These are phyloP conservation scores for Russula sp. DNA, from an alignment of 768 basidiomycete genomes.

Conservation along the genomic window DNA sequence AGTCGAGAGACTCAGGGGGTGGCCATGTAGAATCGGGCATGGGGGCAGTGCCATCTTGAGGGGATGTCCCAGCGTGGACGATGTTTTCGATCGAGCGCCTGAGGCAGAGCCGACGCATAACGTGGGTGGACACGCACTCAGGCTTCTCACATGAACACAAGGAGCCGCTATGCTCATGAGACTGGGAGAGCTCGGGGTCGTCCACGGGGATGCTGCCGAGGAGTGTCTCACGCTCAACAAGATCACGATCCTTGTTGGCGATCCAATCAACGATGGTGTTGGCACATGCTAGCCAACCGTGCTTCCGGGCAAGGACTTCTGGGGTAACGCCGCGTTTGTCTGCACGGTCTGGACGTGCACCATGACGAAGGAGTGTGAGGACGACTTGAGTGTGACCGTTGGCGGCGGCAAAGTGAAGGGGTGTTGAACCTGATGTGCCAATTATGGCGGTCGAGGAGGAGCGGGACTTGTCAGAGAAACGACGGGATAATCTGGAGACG, in stretches of 20 bases:
- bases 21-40: slow-evolving; percentile 7
- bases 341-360: slow-evolving; percentile 69
- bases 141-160: slow-evolving; percentile 10
- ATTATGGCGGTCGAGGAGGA: slow-evolving; percentile 64
- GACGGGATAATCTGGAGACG: slow-evolving; percentile 52
- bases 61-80: slow-evolving; percentile 7
- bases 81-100: slow-evolving; percentile 77
- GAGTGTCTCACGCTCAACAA: slow-evolving; percentile 40
- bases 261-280: slow-evolving; percentile 63
- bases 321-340: slow-evolving; percentile 94
- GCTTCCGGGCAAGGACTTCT: slow-evolving; percentile 70
- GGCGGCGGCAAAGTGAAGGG: slow-evolving; percentile 94
- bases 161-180: slow-evolving; percentile 21
- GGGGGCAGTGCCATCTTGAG: slow-evolving; percentile 4
- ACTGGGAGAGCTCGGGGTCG: slow-evolving; percentile 31
- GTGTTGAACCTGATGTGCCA: slow-evolving; percentile 83
- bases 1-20: slow-evolving; percentile 8
- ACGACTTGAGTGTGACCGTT: slow-evolving; percentile 83
- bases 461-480: slow-evolving; percentile 64
- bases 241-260: slow-evolving; percentile 53
- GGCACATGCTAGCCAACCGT: slow-evolving; percentile 75
- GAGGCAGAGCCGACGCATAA: slow-evolving; percentile 44
- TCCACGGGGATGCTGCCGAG: slow-evolving; percentile 21
- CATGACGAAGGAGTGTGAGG: slow-evolving; percentile 71
- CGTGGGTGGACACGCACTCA: slow-evolving; percentile 8